phyloP scores from a whole-genome alignment of 2,329 filamentous ascomycete genomes.

The Bipolaris zeicola region DNA sequence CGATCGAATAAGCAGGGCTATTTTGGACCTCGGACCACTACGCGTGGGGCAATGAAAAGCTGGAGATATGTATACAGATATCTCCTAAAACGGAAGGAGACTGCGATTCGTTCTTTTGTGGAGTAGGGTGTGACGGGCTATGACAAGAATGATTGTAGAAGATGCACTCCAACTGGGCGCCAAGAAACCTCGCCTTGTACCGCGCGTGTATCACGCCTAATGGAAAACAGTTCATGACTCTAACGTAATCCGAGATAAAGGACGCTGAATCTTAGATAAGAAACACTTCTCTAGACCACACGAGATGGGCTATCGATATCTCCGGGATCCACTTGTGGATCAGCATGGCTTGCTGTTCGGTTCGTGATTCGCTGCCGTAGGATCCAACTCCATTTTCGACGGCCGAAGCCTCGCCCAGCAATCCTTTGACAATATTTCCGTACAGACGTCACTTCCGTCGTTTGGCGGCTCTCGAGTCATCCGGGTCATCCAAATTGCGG shows the following conservation, averaged over 20 bases:
- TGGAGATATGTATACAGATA: conserved; percentile 5
- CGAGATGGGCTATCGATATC: conserved; percentile 17
- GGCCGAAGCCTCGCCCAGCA: neutral
- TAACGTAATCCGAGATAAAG: conserved; percentile 36
- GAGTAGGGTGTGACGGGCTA: conserved; percentile 2
- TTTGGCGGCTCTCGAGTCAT: neutral
- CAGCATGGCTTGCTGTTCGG: conserved; percentile 12
- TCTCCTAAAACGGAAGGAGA: conserved; percentile 12
- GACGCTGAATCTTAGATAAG: conserved; percentile 22
- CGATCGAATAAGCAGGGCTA: neutral
- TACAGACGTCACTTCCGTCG: neutral
- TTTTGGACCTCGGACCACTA: neutral
- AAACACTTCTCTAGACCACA: conserved; percentile 5
- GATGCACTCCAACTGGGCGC: conserved; percentile 27
- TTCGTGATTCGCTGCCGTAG: conserved; percentile 9
- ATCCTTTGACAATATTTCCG: neutral
- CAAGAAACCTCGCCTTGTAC: conserved; percentile 21
- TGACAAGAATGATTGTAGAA: conserved; percentile 6
- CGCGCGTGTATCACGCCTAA: conserved; percentile 18
- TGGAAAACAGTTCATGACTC: conserved; percentile 5
- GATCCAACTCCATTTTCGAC: conserved; percentile 2
- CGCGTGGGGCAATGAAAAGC: conserved; percentile 8
- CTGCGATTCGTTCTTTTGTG: conserved; percentile 2
- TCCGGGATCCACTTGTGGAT: conserved; percentile 15
- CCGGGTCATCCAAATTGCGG: neutral